These are phyloP conservation scores for Carex arenaria DNA, from an alignment of 202 grass and related monocot species.

Conservation along the genomic window DNA sequence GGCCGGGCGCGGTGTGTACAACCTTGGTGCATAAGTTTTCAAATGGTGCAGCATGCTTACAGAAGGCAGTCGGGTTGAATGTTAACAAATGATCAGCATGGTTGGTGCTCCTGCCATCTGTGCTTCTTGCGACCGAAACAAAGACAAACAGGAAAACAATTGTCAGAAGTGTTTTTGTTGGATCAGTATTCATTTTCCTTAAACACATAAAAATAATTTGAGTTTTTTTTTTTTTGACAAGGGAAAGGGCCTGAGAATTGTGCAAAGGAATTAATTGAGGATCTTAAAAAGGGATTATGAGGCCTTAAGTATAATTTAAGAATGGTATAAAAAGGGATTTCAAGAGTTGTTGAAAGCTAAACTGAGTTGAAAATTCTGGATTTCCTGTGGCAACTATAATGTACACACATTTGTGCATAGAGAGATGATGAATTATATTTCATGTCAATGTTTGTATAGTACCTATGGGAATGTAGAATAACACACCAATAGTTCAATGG, in stretches of 20 bases:
- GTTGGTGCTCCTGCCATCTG: not conserved
- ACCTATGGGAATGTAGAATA: not conserved
- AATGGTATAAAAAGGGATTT: not conserved
- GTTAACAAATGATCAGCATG: not conserved
- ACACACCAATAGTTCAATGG: not conserved
- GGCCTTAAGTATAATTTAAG: not conserved
- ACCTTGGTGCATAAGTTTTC: conserved; percentile 2
- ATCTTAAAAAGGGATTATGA: not conserved
- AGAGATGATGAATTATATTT: not conserved
- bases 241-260: not conserved
- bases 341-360: not conserved
- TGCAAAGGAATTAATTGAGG: not conserved
- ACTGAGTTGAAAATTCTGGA: not conserved
- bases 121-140: not conserved
- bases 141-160: not conserved
- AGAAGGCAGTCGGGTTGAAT: not conserved
- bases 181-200: not conserved
- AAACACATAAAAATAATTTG: no score
- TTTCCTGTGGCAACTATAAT: not conserved
- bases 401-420: not conserved
- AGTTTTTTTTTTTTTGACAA: not conserved
- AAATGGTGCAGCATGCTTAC: not conserved
- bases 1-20: conserved; percentile 32
- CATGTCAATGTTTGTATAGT: not conserved
- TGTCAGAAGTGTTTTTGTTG: not conserved